A percentile compares a stretch with the other conserved stretches of the same genome.
Evolutionary conservation across 176 grass and related monocot species (phyloP).

Genomic region (Pontederia crassipes): DNA sequence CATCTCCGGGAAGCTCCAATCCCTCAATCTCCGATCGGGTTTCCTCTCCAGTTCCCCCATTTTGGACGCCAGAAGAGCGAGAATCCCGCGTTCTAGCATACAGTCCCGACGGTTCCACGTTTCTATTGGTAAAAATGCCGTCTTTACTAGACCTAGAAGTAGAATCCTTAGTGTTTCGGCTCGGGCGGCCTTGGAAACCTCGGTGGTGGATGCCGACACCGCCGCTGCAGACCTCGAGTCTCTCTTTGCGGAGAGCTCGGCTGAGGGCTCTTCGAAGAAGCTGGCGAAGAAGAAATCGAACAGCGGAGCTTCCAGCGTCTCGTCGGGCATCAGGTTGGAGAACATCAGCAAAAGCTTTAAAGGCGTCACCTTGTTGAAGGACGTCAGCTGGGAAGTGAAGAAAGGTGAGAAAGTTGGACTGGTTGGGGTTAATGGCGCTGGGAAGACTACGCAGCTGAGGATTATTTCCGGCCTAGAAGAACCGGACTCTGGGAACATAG

Average conservation of each 20-base stretch:
- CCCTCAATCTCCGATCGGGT: constrained; percentile 16
- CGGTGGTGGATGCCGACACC: constrained; percentile 17
- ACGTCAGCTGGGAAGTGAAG: constrained; percentile 92
- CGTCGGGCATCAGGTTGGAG: constrained; percentile 74
- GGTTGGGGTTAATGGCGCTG: constrained; percentile 88
- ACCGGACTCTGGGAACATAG: constrained; percentile 61
- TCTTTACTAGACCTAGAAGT: constrained; percentile 13
- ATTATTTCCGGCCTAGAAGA: constrained; percentile 70
- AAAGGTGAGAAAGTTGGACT: constrained; percentile 89
- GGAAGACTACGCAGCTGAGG: constrained; percentile 87
- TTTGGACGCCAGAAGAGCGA: constrained; percentile 6
- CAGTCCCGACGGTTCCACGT: not conserved
- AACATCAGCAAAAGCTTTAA: constrained; percentile 73
- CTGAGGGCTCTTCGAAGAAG: constrained; percentile 8
- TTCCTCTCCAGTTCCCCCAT: constrained; percentile 28
- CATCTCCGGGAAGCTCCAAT: constrained; percentile 43
- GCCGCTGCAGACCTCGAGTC: constrained; percentile 28
- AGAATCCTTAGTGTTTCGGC: constrained; percentile 20
- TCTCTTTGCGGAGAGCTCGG: constrained; percentile 35
- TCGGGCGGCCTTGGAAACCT: constrained; percentile 31
- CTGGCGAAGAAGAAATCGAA: constrained; percentile 48
- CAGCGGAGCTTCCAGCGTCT: constrained; percentile 76
- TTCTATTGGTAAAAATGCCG: constrained; percentile 7
- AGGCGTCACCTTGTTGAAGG: constrained; percentile 65
- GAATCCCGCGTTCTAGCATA: constrained; percentile 2